Conservation (phyloP, 2,329 filamentous ascomycete genomes). For the Pseudogymnoascus sp. region DNA sequence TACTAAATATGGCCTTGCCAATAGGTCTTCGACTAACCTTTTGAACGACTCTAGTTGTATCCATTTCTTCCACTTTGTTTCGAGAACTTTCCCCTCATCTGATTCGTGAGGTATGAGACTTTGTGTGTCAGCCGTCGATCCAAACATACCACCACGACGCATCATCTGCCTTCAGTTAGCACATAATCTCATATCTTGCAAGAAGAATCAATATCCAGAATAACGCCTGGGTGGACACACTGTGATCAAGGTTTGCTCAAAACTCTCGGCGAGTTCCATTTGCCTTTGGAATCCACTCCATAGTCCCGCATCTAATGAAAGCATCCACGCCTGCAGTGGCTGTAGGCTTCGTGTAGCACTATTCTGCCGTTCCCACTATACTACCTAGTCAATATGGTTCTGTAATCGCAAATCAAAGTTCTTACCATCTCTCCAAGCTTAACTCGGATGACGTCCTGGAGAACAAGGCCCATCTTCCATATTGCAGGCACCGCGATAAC, state of each 20-base stretch:
- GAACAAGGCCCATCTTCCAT: slow-evolving; percentile 11
- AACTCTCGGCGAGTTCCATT: slow-evolving; percentile 10
- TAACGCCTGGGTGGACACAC: background rate
- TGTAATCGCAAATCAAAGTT: background rate
- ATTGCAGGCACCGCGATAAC: background rate
- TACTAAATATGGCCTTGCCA: background rate
- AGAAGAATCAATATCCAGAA: background rate
- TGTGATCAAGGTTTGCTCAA: background rate
- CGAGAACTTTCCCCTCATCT: background rate
- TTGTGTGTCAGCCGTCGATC: background rate
- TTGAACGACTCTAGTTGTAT: slow-evolving; percentile 9
- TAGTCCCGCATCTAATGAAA: slow-evolving; percentile 8
- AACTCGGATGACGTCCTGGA: background rate
- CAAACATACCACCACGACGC: slow-evolving; percentile 2
- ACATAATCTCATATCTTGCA: background rate
- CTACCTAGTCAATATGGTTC: background rate
- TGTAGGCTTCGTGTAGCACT: background rate
- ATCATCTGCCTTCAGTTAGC: slow-evolving; percentile 6
- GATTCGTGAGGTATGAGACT: background rate
- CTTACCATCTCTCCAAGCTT: background rate
- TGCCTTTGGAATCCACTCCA: slow-evolving; percentile 9
- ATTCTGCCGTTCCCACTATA: slow-evolving; percentile 8
- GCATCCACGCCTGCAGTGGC: background rate
- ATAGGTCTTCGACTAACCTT: background rate
- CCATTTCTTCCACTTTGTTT: slow-evolving; percentile 11